These are phyloP conservation scores for Candida sanyaensis DNA, from an alignment of 1,139 yeast genomes.

Conservation along the genomic window DNA sequence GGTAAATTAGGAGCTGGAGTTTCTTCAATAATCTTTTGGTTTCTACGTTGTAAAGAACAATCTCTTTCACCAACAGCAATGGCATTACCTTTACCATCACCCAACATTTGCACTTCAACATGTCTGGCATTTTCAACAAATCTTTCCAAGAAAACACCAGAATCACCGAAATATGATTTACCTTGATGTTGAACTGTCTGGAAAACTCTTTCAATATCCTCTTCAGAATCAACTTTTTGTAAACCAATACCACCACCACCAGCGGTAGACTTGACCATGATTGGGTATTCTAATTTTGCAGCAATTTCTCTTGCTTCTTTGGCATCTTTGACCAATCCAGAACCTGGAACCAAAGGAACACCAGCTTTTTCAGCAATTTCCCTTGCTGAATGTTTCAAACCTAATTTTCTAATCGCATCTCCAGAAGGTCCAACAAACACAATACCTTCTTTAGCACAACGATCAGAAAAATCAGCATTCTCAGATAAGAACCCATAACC, in stretches of 20 bases:
- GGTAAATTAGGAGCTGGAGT: slow-evolving; percentile 97
- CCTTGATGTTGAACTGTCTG: slow-evolving; percentile 94
- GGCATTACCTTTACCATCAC: slow-evolving; percentile 91
- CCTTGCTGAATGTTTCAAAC: slow-evolving; percentile 94
- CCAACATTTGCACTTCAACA: slow-evolving; percentile 94
- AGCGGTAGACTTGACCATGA: slow-evolving; percentile 96
- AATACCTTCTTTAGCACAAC: slow-evolving; percentile 78
- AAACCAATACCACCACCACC: slow-evolving; percentile 99
- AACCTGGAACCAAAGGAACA: slow-evolving; percentile 95
- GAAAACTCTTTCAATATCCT: slow-evolving; percentile 79
- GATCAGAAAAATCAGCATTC: slow-evolving; percentile 93
- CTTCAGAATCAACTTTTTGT: slow-evolving; percentile 83
- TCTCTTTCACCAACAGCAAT: slow-evolving; percentile 96
- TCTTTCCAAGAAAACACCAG: slow-evolving; percentile 92
- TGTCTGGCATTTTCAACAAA: slow-evolving; percentile 94
- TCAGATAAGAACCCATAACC: slow-evolving; percentile 97
- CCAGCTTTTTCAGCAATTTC: slow-evolving; percentile 85
- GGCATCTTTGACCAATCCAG: slow-evolving; percentile 71
- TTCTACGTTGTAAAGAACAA: slow-evolving; percentile 95
- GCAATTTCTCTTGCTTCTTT: slow-evolving; percentile 79
- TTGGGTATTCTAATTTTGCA: slow-evolving; percentile 78
- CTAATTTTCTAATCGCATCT: slow-evolving; percentile 84
- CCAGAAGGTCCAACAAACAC: slow-evolving; percentile 96
- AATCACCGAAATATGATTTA: slow-evolving; percentile 85
- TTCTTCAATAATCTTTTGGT: slow-evolving; percentile 94